Evolutionary conservation across 2,329 filamentous ascomycete species (phyloP).

Genomic region (Pyrenochaeta sp.): DNA sequence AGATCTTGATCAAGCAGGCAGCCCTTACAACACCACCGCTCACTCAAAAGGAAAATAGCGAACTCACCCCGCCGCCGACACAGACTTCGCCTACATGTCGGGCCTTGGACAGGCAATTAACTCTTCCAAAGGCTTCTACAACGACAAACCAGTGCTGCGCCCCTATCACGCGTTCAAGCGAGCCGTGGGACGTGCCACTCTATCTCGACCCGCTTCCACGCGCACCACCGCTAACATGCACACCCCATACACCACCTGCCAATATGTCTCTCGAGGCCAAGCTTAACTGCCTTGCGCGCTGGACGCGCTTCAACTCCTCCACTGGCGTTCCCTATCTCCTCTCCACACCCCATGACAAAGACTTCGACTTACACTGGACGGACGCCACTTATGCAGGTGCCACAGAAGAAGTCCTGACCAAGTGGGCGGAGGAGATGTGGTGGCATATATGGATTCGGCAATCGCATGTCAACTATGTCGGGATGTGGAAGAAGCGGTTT

Average conservation of each 20-base stretch:
- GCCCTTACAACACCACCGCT: neutral
- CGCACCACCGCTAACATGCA: conserved; percentile 16
- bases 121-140: neutral
- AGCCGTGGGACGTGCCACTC: conserved; percentile 11
- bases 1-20: conserved; percentile 11
- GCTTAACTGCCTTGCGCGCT: conserved; percentile 37
- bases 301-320: conserved; percentile 29
- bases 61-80: conserved; percentile 13
- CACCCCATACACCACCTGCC: conserved; percentile 21
- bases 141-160: neutral
- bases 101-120: neutral
- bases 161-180: neutral
- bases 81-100: neutral
- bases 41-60: neutral
- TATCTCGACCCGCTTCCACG: conserved; percentile 22
- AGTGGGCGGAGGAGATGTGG: conserved; percentile 34
- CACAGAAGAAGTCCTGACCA: conserved; percentile 18
- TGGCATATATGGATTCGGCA: conserved; percentile 36
- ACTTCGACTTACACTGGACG: conserved; percentile 31
- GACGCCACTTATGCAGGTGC: conserved; percentile 19
- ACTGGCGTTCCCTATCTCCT: conserved; percentile 23
- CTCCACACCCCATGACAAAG: conserved; percentile 26
- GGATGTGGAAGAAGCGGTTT: conserved; percentile 34
- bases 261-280: conserved; percentile 32
- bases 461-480: conserved; percentile 27